Percentiles rank a stretch among this genome's conserved stretches.
phyloP scores from a whole-genome alignment of 164 flowering plant species.

The Annona cherimola region DNA sequence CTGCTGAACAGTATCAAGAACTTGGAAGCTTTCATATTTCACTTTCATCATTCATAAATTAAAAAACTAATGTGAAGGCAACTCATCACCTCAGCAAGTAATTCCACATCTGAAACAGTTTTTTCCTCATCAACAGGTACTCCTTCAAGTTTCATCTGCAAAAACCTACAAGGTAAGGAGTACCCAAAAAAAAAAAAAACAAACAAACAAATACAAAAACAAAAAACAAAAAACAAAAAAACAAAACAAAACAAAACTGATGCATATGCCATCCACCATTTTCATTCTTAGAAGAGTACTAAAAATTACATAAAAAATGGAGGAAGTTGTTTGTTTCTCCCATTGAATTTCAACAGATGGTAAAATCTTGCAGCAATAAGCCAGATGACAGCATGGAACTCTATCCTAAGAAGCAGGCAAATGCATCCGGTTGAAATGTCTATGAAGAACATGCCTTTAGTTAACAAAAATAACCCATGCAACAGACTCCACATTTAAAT shows the following conservation, averaged over 20 bases:
- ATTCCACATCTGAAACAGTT: constrained; percentile 67
- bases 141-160: constrained; percentile 69
- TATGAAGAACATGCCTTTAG: neutral
- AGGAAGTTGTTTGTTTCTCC: neutral
- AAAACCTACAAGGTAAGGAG: constrained; percentile 7
- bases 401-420: neutral
- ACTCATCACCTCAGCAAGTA: constrained; percentile 64
- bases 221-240: too few species aligned
- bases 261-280: neutral
- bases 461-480: neutral
- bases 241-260: too few species aligned
- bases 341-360: neutral
- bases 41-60: neutral
- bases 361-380: neutral
- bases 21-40: too few species aligned
- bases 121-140: constrained; percentile 72
- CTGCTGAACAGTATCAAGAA: neutral
- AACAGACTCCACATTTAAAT: neutral
- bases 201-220: too few species aligned
- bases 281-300: neutral
- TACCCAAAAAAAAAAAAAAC: neutral
- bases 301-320: too few species aligned
- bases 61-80: neutral
- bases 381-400: neutral
- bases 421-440: neutral